Percentiles rank a stretch among this genome's conserved stretches.
Evolutionary conservation across 2,329 filamentous ascomycete genomes (phyloP).

Genomic region (Hypocrella siamensis): DNA sequence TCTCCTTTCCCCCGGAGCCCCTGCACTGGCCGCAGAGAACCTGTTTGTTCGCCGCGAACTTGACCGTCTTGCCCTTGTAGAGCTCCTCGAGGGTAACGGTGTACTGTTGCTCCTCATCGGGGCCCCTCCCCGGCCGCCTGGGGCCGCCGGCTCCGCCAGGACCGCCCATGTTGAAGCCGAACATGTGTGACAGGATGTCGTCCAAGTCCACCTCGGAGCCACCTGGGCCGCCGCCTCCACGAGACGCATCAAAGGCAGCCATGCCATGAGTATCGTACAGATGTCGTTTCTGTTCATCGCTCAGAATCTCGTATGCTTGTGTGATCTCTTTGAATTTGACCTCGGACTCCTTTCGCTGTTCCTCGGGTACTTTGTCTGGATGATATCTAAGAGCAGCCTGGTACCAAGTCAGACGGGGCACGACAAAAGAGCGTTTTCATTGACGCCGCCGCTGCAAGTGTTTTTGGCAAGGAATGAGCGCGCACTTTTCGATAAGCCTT

Average conservation of each 20-base stretch:
- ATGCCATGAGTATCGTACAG: slow-evolving; percentile 92
- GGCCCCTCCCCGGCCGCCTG: slow-evolving; percentile 52
- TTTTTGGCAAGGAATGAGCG: too few species aligned
- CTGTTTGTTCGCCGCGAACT: slow-evolving; percentile 91
- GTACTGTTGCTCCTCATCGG: slow-evolving; percentile 80
- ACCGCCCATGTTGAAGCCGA: slow-evolving; percentile 56
- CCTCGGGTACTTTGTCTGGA: slow-evolving; percentile 87
- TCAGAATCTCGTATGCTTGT: slow-evolving; percentile 94
- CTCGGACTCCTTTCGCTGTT: slow-evolving; percentile 72
- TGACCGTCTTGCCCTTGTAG: slow-evolving; percentile 97
- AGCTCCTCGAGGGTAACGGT: slow-evolving; percentile 84
- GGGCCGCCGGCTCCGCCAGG: slow-evolving; percentile 37
- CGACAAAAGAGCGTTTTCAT: not conserved
- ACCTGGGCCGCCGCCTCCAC: slow-evolving; percentile 43
- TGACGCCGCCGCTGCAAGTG: too few species aligned
- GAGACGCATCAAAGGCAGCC: slow-evolving; percentile 76
- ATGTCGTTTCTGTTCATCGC: slow-evolving; percentile 83
- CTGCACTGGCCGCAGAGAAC: slow-evolving; percentile 78
- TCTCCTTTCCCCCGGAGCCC: slow-evolving; percentile 80
- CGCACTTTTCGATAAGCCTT: slow-evolving; percentile 89
- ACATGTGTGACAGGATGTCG: slow-evolving; percentile 89
- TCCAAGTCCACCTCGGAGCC: slow-evolving; percentile 71
- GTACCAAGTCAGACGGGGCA: slow-evolving; percentile 5
- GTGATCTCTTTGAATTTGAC: slow-evolving; percentile 84
- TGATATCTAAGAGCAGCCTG: slow-evolving; percentile 79